These are phyloP conservation scores for Zizania latifolia DNA, from an alignment of 176 grass and related monocot genomes.

Conservation along the genomic window DNA sequence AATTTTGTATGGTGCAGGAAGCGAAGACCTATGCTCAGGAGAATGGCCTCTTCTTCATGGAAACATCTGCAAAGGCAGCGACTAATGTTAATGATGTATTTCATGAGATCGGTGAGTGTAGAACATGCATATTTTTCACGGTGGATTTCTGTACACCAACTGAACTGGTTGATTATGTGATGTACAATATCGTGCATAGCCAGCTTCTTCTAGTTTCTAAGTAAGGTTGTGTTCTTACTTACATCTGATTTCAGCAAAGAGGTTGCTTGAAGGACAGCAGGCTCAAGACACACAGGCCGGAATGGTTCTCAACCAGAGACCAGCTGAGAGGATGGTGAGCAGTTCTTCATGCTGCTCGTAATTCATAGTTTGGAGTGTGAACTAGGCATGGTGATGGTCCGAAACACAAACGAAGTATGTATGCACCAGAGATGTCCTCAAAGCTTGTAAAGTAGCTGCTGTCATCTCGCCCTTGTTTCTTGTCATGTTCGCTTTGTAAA, in stretches of 20 bases:
- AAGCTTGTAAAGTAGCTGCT: conserved; percentile 36
- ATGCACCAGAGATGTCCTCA: neutral
- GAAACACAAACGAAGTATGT: conserved; percentile 11
- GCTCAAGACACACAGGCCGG: conserved; percentile 55
- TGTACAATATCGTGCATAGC: neutral
- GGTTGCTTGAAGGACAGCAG: conserved; percentile 54
- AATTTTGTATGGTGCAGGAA: conserved; percentile 51
- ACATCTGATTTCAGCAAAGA: conserved; percentile 62
- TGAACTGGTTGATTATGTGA: neutral
- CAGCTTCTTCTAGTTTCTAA: neutral
- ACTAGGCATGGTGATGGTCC: neutral
- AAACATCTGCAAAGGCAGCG: conserved; percentile 92
- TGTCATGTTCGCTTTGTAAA: conserved; percentile 47
- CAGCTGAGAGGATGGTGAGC: conserved; percentile 52
- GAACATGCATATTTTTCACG: neutral
- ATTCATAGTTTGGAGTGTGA: neutral
- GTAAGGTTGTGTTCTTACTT: neutral
- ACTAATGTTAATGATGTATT: conserved; percentile 88
- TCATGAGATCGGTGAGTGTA: conserved; percentile 75
- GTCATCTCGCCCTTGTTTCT: conserved; percentile 26
- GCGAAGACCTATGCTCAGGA: conserved; percentile 76
- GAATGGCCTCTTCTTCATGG: conserved; percentile 83
- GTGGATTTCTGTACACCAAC: neutral
- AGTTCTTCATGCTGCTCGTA: conserved; percentile 84
- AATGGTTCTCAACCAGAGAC: conserved; percentile 62